Base-by-base conservation (phyloP, 306 rosid species). In the Alnus rubra region DNA sequence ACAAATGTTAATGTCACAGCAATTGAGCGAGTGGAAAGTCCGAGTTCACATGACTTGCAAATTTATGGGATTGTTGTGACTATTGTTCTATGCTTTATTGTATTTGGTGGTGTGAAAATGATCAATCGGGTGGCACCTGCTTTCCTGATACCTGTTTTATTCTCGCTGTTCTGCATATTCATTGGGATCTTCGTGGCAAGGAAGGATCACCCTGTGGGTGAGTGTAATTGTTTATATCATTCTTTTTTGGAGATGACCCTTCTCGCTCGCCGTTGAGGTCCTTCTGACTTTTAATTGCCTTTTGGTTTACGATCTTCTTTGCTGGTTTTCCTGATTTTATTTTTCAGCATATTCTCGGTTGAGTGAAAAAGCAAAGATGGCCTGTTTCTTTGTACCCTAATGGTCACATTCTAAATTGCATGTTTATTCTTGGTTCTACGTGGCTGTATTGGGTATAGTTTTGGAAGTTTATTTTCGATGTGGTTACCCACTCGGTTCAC, bases 101-200 rank as follows among this genome's bases (percentile, higher is more conserved):
- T 96, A 77, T 96, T 96, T 87, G 99, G 99, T 79, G 99, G 99
- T 69, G 99, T 93, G 78, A 96, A 90, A 87, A 96, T 96, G 82
- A 96, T 96, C 80, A 96, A 96, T 82, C 89, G 98, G 88, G 99
- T 96, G 82, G 99, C 99, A 0, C 99, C 99, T 71, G 97, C 99
- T 63, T 93, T 96, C 84, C 98, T 96, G 65, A 79, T 96, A 76
- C 94, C 99, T 64, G 99, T 93, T 79, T 51, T 96, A 81, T 86
- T 96, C 88, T 96, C 99, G 5, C 79, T 96, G 59, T 5, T 86
- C 77, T 89, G 93, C 94, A 96, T 96, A 80, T 91, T 82, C 75
- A n/a, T 93, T 72, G 99, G 99, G 85, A 74, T 96, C 71, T 65
- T 82, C 69, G 60, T 87, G 91, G 96, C 99, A 44, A 80, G 79